Evolutionary conservation across 2,329 filamentous ascomycete genomes (phyloP).

Genomic region (Penicillium carneum): DNA sequence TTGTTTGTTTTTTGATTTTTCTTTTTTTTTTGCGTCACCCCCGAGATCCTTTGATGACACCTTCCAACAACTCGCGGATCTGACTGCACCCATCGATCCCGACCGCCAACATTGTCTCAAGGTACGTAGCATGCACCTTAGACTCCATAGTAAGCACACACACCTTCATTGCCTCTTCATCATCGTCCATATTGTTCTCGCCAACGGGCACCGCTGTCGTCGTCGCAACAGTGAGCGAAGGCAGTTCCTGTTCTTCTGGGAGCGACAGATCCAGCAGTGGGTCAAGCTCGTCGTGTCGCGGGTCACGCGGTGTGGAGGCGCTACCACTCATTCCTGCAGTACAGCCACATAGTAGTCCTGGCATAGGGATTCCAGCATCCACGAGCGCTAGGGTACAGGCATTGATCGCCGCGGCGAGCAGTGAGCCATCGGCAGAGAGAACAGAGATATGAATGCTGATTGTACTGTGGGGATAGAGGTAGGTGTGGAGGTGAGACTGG

Average conservation of each 20-base stretch:
- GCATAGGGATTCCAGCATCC: constrained; percentile 95
- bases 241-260: constrained; percentile 73
- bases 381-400: constrained; percentile 89
- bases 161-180: constrained; percentile 63
- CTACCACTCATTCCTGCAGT: constrained; percentile 74
- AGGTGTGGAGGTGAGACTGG: constrained; percentile 77
- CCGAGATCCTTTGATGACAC: constrained; percentile 69
- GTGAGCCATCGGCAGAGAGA: constrained; percentile 85
- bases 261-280: constrained; percentile 55
- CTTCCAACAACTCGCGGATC: constrained; percentile 80
- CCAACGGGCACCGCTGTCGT: constrained; percentile 49
- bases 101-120: constrained; percentile 93
- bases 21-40: constrained; percentile 17
- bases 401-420: constrained; percentile 89
- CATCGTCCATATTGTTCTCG: constrained; percentile 65
- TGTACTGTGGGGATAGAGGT: constrained; percentile 86
- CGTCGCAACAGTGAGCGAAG: constrained; percentile 85
- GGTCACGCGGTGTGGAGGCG: constrained; percentile 51
- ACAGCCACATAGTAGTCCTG: constrained; percentile 85
- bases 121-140: constrained; percentile 75
- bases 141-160: constrained; percentile 85
- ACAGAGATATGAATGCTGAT: constrained; percentile 86
- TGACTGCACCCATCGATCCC: constrained; percentile 91
- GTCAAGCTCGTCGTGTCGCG: constrained; percentile 52
- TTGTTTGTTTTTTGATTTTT: neutral